Percentiles rank a stretch among this genome's conserved stretches.
phyloP scores from a whole-genome alignment of 2,329 filamentous ascomycete genomes.

The Raffaelea albimanens region DNA sequence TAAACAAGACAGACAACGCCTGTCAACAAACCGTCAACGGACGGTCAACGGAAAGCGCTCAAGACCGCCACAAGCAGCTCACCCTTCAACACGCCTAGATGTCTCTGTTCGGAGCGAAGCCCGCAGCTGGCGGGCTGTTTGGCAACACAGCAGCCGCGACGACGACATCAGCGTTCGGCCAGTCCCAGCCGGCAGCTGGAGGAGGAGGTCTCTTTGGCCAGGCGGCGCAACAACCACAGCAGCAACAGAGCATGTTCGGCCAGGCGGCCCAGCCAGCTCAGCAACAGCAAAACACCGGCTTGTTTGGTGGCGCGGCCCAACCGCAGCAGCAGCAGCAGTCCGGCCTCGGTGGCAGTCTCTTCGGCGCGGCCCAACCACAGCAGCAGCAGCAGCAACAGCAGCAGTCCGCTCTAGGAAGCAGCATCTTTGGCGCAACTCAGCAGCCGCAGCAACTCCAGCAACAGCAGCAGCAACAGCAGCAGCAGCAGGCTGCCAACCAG shows the following conservation, averaged over 20 bases:
- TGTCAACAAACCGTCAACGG: too few relatives aligned
- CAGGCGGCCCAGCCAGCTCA: too few relatives aligned
- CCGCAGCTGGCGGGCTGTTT: conserved; percentile 7
- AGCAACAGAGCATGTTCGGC: too few relatives aligned
- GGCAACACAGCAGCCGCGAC: neutral
- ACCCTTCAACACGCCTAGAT: too few relatives aligned
- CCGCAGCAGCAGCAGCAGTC: neutral
- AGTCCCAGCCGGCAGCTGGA: neutral
- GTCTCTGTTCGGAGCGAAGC: conserved; percentile 14
- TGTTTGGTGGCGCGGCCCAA: too few relatives aligned
- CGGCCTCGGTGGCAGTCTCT: conserved; percentile 1
- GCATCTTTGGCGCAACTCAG: conserved; percentile 10
- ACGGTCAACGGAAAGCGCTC: too few relatives aligned
- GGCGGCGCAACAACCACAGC: conserved; percentile 1
- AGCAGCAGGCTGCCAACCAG: conserved; percentile 24
- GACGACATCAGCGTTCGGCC: neutral
- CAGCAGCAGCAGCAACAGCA: neutral
- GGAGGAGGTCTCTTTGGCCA: conserved; percentile 23
- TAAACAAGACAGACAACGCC: too few relatives aligned
- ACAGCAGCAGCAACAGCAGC: conserved; percentile 27
- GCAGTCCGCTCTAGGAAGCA: neutral
- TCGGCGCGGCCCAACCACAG: conserved; percentile 8
- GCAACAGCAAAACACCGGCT: too few relatives aligned
- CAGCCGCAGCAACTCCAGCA: conserved; percentile 23
- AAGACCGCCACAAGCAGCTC: too few relatives aligned